These are phyloP conservation scores for Cinnamomum chago DNA, from an alignment of 164 flowering plant species.

Conservation along the genomic window DNA sequence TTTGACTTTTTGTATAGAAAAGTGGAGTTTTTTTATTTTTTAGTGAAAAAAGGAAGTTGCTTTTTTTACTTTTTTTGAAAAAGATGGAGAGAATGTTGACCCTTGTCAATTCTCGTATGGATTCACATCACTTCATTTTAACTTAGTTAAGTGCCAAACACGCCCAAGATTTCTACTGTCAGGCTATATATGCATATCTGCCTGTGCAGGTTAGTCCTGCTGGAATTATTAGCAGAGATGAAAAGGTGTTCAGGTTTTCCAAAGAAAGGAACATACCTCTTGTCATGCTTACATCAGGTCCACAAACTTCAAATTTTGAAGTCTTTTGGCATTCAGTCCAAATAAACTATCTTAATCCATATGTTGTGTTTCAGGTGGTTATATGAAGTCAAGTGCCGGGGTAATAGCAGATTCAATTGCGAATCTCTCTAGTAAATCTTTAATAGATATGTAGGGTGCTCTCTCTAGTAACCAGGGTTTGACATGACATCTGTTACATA, in stretches of 20 bases:
- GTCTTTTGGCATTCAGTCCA: background rate
- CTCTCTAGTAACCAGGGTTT: background rate
- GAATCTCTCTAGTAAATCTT: slow-evolving; percentile 59
- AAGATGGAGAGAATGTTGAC: too few species aligned
- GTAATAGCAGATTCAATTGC: slow-evolving; percentile 81
- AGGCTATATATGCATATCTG: background rate
- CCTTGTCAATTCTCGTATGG: too few species aligned
- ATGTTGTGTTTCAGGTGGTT: slow-evolving; percentile 67
- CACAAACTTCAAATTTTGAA: background rate
- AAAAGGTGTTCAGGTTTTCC: slow-evolving; percentile 81
- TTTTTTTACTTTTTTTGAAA: too few species aligned
- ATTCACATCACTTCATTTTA: too few species aligned
- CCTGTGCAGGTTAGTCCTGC: slow-evolving; percentile 69
- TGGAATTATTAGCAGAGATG: slow-evolving; percentile 72
- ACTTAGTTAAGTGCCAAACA: too few species aligned
- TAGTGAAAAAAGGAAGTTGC: too few species aligned
- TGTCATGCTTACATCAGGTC: slow-evolving; percentile 95
- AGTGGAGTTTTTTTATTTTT: too few species aligned
- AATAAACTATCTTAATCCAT: background rate
- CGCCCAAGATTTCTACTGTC: too few species aligned
- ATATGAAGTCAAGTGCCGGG: slow-evolving; percentile 87
- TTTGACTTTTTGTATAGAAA: too few species aligned
- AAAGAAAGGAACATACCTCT: slow-evolving; percentile 65
- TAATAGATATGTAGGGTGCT: slow-evolving; percentile 36
- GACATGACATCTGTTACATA: background rate